A percentile compares a stretch with the other conserved stretches of the same genome.
phyloP scores from a whole-genome alignment of 345 rosid genomes.

The Eutrema japonicum region DNA sequence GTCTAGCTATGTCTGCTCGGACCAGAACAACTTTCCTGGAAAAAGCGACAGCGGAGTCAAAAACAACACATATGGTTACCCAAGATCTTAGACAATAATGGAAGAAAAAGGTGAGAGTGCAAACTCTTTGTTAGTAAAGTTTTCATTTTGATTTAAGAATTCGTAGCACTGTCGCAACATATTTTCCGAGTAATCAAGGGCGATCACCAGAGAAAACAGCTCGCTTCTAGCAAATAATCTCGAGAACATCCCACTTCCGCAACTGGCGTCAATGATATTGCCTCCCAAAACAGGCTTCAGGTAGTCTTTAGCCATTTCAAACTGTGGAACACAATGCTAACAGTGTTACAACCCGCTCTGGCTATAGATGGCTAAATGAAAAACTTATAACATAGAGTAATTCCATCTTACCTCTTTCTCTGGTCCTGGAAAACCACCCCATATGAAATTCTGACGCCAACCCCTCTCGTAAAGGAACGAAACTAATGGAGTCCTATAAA shows the following conservation, averaged over 20 bases:
- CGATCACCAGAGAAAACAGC: constrained; percentile 71
- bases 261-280: constrained; percentile 84
- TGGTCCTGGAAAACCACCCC: constrained; percentile 87
- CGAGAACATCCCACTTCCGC: constrained; percentile 88
- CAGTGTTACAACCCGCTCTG: constrained; percentile 5
- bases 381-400: background rate
- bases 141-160: constrained; percentile 59
- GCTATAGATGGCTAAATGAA: background rate
- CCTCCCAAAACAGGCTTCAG: constrained; percentile 80
- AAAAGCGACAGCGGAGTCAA: constrained; percentile 9
- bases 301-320: constrained; percentile 75
- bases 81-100: constrained; percentile 1
- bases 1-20: constrained; percentile 88
- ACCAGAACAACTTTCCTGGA: constrained; percentile 74
- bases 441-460: constrained; percentile 82
- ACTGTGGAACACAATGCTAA: constrained; percentile 50
- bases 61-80: background rate
- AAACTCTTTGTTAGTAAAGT: constrained; percentile 76
- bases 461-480: constrained; percentile 91
- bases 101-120: constrained; percentile 17
- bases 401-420: constrained; percentile 74
- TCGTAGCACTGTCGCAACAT: constrained; percentile 84
- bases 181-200: constrained; percentile 89
- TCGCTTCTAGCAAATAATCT: constrained; percentile 75
- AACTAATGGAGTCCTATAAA: constrained; percentile 61